Evolutionary conservation across 2,329 filamentous ascomycete species (phyloP), one percentile per base, ranked within the genome.

Genomic region (Cladosporium sp.): DNA sequence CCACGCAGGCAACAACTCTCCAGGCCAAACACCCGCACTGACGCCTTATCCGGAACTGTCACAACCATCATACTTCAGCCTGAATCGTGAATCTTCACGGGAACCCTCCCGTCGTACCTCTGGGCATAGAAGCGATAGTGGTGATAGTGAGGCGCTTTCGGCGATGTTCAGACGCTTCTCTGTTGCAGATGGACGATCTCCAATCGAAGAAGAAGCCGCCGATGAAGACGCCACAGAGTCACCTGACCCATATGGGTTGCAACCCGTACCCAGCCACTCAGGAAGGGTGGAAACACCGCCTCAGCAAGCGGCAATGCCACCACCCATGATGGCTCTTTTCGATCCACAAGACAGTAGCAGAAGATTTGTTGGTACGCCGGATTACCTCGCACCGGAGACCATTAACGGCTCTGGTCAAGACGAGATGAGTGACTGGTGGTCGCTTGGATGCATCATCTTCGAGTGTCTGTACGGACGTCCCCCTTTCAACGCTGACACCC

Each of bases 381-480:
- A 98, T 67, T 98, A 98, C 65, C 79, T 98, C 12, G 93, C 93
- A 0, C 93, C 93, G 0, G 94, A 98, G 66, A 98, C 94, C 0
- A 95, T 98, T 64, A 91, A 89, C 57, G 93, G 94, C 43, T 84
- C 90, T 57, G 90, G 92, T 1, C 93, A 98, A 68, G 93, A 98
- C 63, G 92, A 97, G 68, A 93, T 92, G 58, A 97, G 93, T 65
- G 93, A 98, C 82, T 98, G 93, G 93, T 98, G 93, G 93, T 97
- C 93, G 18, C 78, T 98, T n/a, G 93, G 93, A 1, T 98, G 94
- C 67, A 97, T 98, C 59, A 74, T 97, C 69, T 98, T 96, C 62
- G 93, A 98, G 63, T 96, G 95, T 58, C 73, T 98, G 2, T 97
- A 88, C 63, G 93, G 93, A 1, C 85, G 88, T 51, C 93, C 93